Conservation (phyloP, 2,329 filamentous ascomycete species). For the Fusarium solani-melongenae region DNA sequence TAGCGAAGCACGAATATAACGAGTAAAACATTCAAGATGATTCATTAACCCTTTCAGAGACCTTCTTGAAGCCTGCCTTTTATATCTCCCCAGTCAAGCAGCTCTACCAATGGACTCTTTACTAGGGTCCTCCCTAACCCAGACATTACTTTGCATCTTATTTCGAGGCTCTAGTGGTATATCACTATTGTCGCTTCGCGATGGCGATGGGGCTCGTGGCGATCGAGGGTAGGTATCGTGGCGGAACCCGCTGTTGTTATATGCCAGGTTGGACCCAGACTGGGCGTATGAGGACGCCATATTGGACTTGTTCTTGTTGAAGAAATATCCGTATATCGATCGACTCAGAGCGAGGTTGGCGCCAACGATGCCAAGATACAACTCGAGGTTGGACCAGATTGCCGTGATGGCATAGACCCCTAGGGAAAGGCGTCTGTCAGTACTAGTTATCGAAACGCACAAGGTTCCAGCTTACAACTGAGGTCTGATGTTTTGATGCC, state of each 20-base stretch:
- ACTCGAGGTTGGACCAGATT: conserved; percentile 53
- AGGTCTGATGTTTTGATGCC: conserved; percentile 33
- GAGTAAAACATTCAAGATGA: neutral
- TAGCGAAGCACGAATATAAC: neutral
- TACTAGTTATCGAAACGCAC: too few species aligned
- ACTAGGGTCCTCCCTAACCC: conserved; percentile 8
- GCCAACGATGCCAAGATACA: conserved; percentile 52
- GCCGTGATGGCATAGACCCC: conserved; percentile 49
- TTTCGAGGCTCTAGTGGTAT: conserved; percentile 29
- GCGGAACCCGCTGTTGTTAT: conserved; percentile 21
- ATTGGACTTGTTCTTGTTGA: conserved; percentile 2
- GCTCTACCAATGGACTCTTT: neutral
- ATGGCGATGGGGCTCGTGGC: conserved; percentile 2
- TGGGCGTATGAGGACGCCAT: conserved; percentile 18
- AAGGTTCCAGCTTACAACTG: conserved; percentile 22
- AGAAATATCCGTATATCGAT: conserved; percentile 32
- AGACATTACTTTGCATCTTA: conserved; percentile 12
- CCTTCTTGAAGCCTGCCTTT: neutral
- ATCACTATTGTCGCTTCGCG: conserved; percentile 28
- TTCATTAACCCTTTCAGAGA: neutral
- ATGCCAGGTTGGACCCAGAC: conserved; percentile 12
- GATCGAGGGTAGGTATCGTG: conserved; percentile 12
- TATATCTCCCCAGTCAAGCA: neutral
- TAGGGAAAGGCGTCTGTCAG: conserved; percentile 4
- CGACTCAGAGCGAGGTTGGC: conserved; percentile 44